Evolutionary conservation across 2,329 filamentous ascomycete species (phyloP).

Genomic region (Colletotrichum magnum): DNA sequence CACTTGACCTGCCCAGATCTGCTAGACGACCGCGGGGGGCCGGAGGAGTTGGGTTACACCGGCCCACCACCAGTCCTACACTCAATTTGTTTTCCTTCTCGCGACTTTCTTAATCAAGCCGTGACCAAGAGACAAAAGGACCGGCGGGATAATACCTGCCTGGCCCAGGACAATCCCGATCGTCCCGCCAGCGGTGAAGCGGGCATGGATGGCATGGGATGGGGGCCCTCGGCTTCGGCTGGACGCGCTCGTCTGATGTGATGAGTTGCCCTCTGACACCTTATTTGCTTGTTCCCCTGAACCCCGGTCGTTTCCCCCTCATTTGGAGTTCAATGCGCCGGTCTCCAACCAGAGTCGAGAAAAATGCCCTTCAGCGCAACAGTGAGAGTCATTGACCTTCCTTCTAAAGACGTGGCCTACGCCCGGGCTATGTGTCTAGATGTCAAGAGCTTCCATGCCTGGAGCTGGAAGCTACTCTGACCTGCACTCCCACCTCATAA

Average conservation of each 20-base stretch:
- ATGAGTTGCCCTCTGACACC: constrained; percentile 1
- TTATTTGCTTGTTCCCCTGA: constrained; percentile 19
- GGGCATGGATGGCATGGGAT: background rate
- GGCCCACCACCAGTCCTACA: constrained; percentile 10
- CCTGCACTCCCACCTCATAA: no score
- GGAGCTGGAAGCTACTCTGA: no score
- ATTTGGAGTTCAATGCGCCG: constrained; percentile 2
- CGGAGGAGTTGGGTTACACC: constrained; percentile 24
- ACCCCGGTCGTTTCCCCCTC: constrained; percentile 4
- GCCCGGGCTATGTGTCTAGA: no score
- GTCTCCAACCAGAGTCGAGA: background rate
- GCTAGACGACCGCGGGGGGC: constrained; percentile 20
- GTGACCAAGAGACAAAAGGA: constrained; percentile 17
- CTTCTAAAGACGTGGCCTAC: background rate
- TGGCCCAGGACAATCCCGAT: background rate
- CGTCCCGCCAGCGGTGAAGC: constrained; percentile 21
- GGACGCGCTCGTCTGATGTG: constrained; percentile 28
- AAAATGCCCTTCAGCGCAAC: no score
- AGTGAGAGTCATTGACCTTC: constrained; percentile 14
- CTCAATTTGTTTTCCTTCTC: background rate
- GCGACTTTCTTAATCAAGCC: constrained; percentile 36
- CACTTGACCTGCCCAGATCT: constrained; percentile 37
- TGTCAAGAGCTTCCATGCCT: no score
- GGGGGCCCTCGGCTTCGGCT: constrained; percentile 14
- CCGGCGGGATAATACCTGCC: background rate